Evolutionary conservation across 805 yeast species (phyloP), one percentile per base, ranked within the genome.

Genomic region (Candida broadrunensis): DNA sequence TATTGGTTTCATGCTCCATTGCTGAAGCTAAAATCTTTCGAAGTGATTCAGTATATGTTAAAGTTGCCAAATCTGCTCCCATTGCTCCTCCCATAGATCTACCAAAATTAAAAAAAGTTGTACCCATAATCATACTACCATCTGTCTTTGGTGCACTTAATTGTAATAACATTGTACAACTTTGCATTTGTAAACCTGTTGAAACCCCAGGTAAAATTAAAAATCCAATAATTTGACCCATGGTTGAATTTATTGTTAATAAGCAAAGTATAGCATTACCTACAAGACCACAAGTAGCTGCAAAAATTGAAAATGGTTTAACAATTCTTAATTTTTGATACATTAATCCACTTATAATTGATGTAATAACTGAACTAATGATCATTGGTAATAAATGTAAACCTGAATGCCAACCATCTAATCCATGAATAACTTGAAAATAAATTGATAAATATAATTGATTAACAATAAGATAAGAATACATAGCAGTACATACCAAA

Each of bases 11-110:
- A 5, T 5, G 4, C 11, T n/a, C 5, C 13, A 29, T 14, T 5
- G 32, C 32, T 6, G 17, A 14, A 14, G 18, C 13, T 15, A 29
- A 29, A n/a, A 14, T 14, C 5, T 7, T 5, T 29, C 14, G 7
- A 14, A 29, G 18, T 29, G 32, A 29, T 29, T 29, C 32, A n/a
- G 5, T 35, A 35, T 48, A 48, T n/a, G 30, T 27, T 14, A 46
- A 35, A 15, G 44, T 42, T 11, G 39, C 38, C 13, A 48, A 39
- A 26, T 35, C 47, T 2, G 73, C 60, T 18, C 74, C 67, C 19
- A 77, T 25, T 2, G 80, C 62, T 33, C 75, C 73, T 15, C 77
- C 77, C 14, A 75, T 42, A 1, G 73, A 54, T 46, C 81, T 68
- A 14, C 56, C 52, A 48, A 73, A 73, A 46, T 66, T 63, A 42